Conservation (phyloP, 441 rosid genomes). For the Bruguiera hainesii region DNA sequence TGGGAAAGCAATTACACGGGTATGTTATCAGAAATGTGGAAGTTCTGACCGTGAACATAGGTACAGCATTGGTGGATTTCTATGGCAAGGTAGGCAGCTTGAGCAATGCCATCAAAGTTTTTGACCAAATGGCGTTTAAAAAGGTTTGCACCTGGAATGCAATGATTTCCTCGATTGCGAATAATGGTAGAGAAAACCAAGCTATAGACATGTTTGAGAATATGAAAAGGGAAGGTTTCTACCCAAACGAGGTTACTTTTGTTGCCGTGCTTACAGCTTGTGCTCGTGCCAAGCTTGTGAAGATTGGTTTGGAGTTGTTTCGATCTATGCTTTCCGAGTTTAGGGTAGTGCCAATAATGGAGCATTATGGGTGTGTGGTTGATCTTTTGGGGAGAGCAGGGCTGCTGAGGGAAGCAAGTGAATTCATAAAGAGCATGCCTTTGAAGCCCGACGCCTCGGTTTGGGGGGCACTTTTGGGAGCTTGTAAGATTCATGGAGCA, state of each 20-base stretch:
- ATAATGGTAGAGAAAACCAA: conserved; percentile 42
- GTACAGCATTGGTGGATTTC: conserved; percentile 60
- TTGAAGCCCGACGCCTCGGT: conserved; percentile 59
- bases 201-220: conserved; percentile 54
- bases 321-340: conserved; percentile 33
- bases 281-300: conserved; percentile 49
- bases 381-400: conserved; percentile 84
- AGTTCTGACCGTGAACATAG: conserved; percentile 19
- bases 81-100: conserved; percentile 55
- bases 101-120: conserved; percentile 32
- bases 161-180: conserved; percentile 47
- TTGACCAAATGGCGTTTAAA: conserved; percentile 28
- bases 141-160: conserved; percentile 68
- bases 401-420: conserved; percentile 44
- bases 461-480: conserved; percentile 61
- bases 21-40: conserved; percentile 25
- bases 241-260: conserved; percentile 55
- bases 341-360: conserved; percentile 47
- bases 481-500: conserved; percentile 64
- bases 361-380: conserved; percentile 71
- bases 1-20: conserved; percentile 68
- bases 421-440: conserved; percentile 44
- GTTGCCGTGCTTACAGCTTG: conserved; percentile 64
- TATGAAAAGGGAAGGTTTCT: conserved; percentile 35
- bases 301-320: conserved; percentile 44